Conservation (phyloP, 148 eudicot genomes). For the Linanthus parryae region DNA sequence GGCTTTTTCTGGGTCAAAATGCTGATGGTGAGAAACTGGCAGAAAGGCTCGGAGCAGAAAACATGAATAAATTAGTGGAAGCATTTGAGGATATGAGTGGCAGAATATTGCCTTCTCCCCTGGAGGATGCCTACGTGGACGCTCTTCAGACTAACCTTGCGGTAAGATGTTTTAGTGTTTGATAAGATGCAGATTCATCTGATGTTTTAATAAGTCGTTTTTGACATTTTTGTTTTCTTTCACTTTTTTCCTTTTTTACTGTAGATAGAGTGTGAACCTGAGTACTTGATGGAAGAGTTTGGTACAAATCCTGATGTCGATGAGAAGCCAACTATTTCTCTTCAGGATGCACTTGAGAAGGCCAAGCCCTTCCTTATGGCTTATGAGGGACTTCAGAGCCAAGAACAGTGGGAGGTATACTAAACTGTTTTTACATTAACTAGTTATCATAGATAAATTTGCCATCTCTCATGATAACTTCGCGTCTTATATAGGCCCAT, state of each 20-base stretch:
- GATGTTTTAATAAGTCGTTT: too few relatives aligned
- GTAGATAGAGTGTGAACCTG: constrained; percentile 93
- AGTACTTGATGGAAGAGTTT: constrained; percentile 76
- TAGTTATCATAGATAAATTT: neutral
- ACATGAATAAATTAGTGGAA: constrained; percentile 45
- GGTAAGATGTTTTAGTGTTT: constrained; percentile 30
- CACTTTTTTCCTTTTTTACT: constrained; percentile 3
- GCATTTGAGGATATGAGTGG: constrained; percentile 52
- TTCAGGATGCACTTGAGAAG: constrained; percentile 84
- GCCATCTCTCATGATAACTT: neutral
- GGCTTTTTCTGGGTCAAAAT: constrained; percentile 28
- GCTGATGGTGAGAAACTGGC: constrained; percentile 59
- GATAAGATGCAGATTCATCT: too few relatives aligned
- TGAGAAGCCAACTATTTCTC: constrained; percentile 79
- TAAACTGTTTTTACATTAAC: neutral
- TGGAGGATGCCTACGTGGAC: constrained; percentile 49
- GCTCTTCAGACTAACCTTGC: constrained; percentile 56
- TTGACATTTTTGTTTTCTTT: neutral
- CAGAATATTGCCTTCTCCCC: constrained; percentile 56
- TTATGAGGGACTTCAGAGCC: constrained; percentile 61
- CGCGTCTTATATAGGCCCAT: too few relatives aligned
- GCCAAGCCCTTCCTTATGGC: constrained; percentile 86
- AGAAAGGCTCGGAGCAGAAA: constrained; percentile 46
- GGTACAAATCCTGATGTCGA: constrained; percentile 78
- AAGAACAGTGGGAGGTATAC: constrained; percentile 92